Base-by-base conservation (phyloP, 2,329 filamentous ascomycete species). In the Didymella sp. region DNA sequence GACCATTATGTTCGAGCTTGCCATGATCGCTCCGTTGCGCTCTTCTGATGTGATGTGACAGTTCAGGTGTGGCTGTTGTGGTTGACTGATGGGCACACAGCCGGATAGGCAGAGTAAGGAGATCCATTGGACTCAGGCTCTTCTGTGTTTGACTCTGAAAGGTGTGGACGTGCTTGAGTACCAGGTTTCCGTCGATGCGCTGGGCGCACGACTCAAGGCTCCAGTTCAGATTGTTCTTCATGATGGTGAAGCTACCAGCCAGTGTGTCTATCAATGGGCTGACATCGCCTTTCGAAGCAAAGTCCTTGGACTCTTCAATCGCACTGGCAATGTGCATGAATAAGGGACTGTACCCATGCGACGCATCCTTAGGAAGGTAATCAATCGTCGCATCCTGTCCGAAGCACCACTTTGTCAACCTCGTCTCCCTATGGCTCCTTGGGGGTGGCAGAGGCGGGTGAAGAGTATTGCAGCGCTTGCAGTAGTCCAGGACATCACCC, bases 11-110 rank as follows among this genome's bases (percentile, higher is more conserved):
- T 7, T 43, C 30, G 22, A 27, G n/a, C 38, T 25, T 25, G 12
- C 21, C 2, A 0, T 12, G 11, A 15, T 11, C 13, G 13, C n/a
- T 8, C 31, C n/a, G 17, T 4, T 35, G 15, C 6, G 5, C 7
- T 3, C 13, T 12, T 15, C 28, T 44, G 30, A 51, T 19, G 8
- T 30, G 28, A 13, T 22, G 31, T 5, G 49, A 31, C 2, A 24
- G 17, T n/a, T 45, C 31, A 2, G 49, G 41, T 6, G 22, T 17
- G 28, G 22, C 22, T 8, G 22, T 38, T n/a, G 33, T 30, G n/a
- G 49, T 52, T 2, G 41, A 52, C 22, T 52, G 41, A n/a, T 52
- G 49, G 17, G 49, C 41, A 7, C 49, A 52, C 13, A 52, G 31
- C 9, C 49, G 40, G 15, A 51, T 37, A 1, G 49, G 41, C 4